Evolutionary conservation across 139 green algal species (phyloP).

Genomic region (Tetraselmis chui): DNA sequence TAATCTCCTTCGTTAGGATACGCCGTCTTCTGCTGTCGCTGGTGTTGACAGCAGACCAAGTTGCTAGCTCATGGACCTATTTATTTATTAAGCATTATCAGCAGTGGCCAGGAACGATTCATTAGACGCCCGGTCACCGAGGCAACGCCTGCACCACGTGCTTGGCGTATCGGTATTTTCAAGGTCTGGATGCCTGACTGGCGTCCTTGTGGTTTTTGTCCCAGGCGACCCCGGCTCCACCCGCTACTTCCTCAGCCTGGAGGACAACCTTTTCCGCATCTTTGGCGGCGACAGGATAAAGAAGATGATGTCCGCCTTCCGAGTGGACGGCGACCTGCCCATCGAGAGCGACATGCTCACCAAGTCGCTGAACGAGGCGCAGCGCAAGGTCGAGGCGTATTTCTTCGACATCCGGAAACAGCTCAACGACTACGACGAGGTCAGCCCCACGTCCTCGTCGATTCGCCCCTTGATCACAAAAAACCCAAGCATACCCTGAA

Average conservation of each 20-base stretch:
- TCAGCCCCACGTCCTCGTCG: too few species aligned
- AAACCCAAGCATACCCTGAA: too few species aligned
- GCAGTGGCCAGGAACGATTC: too few species aligned
- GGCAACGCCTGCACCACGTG: not conserved
- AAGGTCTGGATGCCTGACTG: not conserved
- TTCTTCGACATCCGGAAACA: slow-evolving; percentile 14
- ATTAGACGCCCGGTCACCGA: too few species aligned
- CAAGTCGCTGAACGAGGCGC: slow-evolving; percentile 36
- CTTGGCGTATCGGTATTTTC: slow-evolving; percentile 8
- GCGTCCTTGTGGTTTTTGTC: too few species aligned
- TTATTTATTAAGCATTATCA: too few species aligned
- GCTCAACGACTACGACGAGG: slow-evolving; percentile 5
- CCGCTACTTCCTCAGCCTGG: slow-evolving; percentile 43
- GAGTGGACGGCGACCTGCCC: slow-evolving; percentile 25
- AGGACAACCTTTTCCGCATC: slow-evolving; percentile 44
- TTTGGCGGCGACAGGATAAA: slow-evolving; percentile 51
- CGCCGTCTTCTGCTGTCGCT: slow-evolving; percentile 4
- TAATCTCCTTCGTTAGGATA: too few species aligned
- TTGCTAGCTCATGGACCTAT: too few species aligned
- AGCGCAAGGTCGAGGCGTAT: slow-evolving; percentile 38
- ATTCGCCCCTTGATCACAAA: too few species aligned
- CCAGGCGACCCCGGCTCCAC: slow-evolving; percentile 84
- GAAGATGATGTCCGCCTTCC: slow-evolving; percentile 29
- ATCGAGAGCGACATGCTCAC: slow-evolving; percentile 54
- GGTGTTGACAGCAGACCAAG: not conserved